Conservation (phyloP, 768 basidiomycete species). For the Phaeotremella skinneri region DNA sequence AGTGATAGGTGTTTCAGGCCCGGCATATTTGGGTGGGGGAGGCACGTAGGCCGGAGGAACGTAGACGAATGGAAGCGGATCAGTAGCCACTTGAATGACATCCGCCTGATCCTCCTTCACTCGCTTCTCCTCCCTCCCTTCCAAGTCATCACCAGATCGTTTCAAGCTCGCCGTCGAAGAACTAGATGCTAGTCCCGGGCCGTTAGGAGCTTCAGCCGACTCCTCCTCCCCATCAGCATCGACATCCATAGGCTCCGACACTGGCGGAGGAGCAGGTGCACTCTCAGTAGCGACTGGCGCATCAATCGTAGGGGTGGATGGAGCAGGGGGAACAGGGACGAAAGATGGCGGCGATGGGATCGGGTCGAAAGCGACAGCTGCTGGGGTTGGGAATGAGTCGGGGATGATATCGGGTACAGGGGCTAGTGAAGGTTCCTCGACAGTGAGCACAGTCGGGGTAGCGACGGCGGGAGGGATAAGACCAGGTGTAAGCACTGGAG, state of each 20-base stretch:
- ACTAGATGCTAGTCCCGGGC: conserved; percentile 8
- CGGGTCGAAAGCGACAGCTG: neutral
- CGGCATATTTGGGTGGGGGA: conserved; percentile 38
- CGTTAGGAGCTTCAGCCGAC: conserved; percentile 4
- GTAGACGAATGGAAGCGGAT: conserved; percentile 39
- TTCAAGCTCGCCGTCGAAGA: conserved; percentile 31
- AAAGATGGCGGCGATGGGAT: conserved; percentile 47
- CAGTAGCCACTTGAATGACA: conserved; percentile 20
- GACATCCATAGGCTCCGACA: conserved; percentile 32
- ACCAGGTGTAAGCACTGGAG: conserved; percentile 23
- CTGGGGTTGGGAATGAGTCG: neutral
- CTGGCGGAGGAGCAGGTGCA: conserved; percentile 27
- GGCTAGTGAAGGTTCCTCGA: conserved; percentile 10
- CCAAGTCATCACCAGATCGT: conserved; percentile 36
- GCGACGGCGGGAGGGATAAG: conserved; percentile 39
- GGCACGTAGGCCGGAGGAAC: conserved; percentile 37
- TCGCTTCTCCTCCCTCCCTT: conserved; percentile 41
- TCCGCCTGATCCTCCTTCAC: conserved; percentile 29
- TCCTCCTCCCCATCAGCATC: conserved; percentile 21
- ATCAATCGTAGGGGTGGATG: conserved; percentile 46
- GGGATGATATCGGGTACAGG: conserved; percentile 1
- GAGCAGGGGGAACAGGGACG: conserved; percentile 33
- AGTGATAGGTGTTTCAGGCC: conserved; percentile 56
- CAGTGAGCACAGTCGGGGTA: conserved; percentile 36
- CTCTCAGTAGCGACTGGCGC: conserved; percentile 44